A percentile compares a stretch with the other conserved stretches of the same genome.
These are phyloP conservation scores for Ceratocystis diversiconidia DNA, from an alignment of 2,329 filamentous ascomycete species.

Conservation along the genomic window DNA sequence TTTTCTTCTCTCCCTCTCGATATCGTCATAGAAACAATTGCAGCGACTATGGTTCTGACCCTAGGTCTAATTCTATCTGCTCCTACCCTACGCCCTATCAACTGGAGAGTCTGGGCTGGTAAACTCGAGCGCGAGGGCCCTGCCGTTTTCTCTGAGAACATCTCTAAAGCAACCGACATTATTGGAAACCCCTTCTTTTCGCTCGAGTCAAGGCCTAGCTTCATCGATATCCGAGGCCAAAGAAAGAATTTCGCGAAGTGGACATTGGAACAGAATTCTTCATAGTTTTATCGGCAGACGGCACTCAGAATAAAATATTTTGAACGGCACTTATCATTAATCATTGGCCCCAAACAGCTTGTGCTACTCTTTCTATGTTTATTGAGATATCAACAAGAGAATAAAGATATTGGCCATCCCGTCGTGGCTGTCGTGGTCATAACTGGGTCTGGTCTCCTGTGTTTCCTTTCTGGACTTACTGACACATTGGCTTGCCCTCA, in stretches of 20 bases:
- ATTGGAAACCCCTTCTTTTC: slow-evolving; percentile 65
- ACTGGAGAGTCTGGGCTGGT: slow-evolving; percentile 68
- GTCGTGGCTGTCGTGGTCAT: neutral
- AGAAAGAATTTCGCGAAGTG: slow-evolving; percentile 66
- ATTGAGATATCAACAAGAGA: neutral
- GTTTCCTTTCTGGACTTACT: neutral
- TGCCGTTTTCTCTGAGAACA: slow-evolving; percentile 43
- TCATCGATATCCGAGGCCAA: slow-evolving; percentile 75
- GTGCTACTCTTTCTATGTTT: too few relatives aligned
- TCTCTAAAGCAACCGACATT: slow-evolving; percentile 57
- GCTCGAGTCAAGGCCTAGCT: slow-evolving; percentile 68
- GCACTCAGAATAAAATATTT: neutral
- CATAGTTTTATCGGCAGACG: neutral
- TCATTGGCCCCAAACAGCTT: neutral
- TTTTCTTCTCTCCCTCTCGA: slow-evolving; percentile 57
- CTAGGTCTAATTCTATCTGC: slow-evolving; percentile 68
- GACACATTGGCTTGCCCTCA: neutral
- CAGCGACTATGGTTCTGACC: slow-evolving; percentile 67
- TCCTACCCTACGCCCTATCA: slow-evolving; percentile 68
- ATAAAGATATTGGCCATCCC: neutral
- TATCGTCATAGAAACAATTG: slow-evolving; percentile 72
- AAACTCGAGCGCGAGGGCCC: slow-evolving; percentile 61
- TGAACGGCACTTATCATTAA: neutral
- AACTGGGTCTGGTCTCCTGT: neutral
- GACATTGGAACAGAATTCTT: slow-evolving; percentile 34